Base-by-base conservation (phyloP, 768 basidiomycete species). In the Imleria badia region DNA sequence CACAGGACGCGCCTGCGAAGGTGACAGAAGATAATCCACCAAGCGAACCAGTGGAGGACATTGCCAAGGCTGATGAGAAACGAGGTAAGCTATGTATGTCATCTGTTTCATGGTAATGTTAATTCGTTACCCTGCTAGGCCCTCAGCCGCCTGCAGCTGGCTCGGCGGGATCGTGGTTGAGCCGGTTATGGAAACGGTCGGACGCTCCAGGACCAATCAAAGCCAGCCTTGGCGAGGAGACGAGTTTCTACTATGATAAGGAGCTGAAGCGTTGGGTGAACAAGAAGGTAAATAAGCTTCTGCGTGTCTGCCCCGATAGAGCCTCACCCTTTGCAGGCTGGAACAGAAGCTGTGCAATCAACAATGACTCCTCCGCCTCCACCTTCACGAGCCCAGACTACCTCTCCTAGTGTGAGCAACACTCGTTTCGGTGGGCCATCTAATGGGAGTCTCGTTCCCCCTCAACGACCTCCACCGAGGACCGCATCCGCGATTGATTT, bases 251-350 rank as follows among this genome's bases (percentile, higher is more conserved):
- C 65, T 99, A 91, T 67, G 97, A 99, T 67, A 86, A 89, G 63
- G 94, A 97, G n/a, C 80, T 87, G 55, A 94, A 95, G 69, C 83
- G 89, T 58, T 99, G 97, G 97, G 86, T 99, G 26, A 94, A 97
- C 70, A 95, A 89, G 73, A 94, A 89, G 76, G 94, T 92, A 56
- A 68, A 73, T 58, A 7, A 10, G 20, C 47, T 52, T 26, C 29
- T 46, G 42, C 19, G 10, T 43, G 38, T 22, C 34, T 31, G 22
- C n/a, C 2, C 30, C 5, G 33, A 40, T 36, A 8, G 38, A 29
- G 19, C 15, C 59, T 46, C 20, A 54, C 61, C 1, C 17, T 51
- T 31, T 44, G 8, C 42, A 92, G 90, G 81, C 73, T 56, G 83
- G 82, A 36, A 67, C 73, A 15, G 84, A 82, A 56, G 62, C 75